Base-by-base conservation (phyloP, 495 filamentous ascomycete genomes). In the Xylaria nigripes region DNA sequence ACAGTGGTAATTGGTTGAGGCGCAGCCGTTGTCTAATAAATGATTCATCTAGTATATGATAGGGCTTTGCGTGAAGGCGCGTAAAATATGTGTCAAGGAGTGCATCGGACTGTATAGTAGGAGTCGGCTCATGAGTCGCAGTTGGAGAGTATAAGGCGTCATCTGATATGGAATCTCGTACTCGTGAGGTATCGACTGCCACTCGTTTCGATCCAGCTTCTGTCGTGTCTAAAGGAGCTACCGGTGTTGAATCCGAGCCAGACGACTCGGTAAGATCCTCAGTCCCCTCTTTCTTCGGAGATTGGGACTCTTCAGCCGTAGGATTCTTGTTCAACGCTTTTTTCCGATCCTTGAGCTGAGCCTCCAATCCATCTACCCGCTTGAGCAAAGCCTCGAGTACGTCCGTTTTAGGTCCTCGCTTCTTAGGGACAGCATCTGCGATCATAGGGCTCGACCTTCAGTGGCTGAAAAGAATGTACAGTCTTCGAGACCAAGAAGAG, bases 371-470 rank as follows among this genome's bases (percentile, higher is more conserved):
- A 65, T 92, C 88, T 9, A 94, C 87, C 23, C 89, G 76, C 64
- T 90, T 94, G 51, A 91, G 60, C 19, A 94, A 71, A 6, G 88
- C 88, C 64, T 94, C 89, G 21, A 94, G 74, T 2, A 92, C 87
- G 63, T 94, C 89, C 18, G 87, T 92, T 66, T 94, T 94, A 1
- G 89, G 89, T 3, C 89, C 89, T 54, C 89, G 74, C 64, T 94
- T 94, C 73, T 92, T 92, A 2, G 89, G 89, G 16, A 91, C 80
- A 21, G 89, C 89, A 72, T 94, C 87, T 93, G 60, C 54, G 45
- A 47, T 30, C 9, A 51, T 24, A 3, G 41, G 50, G 48, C n/a
- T n/a, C 27, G 16, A 55, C 34, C 0, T 54, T 68, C 32, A 68
- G 61, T 53, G 25, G 21, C 49, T 51, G 46, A 21, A 34, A 27